phyloP scores from a whole-genome alignment of 2,329 filamentous ascomycete genomes.

The Colletotrichum sojae region DNA sequence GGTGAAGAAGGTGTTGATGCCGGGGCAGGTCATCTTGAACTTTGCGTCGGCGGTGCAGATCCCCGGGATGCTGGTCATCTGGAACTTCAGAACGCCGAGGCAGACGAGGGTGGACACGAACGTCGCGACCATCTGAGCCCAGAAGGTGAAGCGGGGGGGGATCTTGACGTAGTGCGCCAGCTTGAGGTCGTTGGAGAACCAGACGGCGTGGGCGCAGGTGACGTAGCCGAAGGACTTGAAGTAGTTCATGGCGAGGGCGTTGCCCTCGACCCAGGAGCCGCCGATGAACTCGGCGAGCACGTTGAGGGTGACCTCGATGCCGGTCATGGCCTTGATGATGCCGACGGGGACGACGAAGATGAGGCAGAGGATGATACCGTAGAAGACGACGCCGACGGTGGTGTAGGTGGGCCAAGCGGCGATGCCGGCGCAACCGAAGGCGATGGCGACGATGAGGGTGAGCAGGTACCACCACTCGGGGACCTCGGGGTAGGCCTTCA shows the following conservation, averaged over 20 bases:
- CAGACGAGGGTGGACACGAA: slow-evolving; percentile 67
- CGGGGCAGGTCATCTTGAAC: slow-evolving; percentile 55
- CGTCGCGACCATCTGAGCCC: slow-evolving; percentile 70
- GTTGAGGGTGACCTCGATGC: slow-evolving; percentile 66
- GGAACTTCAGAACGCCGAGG: slow-evolving; percentile 64
- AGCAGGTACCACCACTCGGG: slow-evolving; percentile 70
- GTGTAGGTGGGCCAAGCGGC: slow-evolving; percentile 66
- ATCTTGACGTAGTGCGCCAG: slow-evolving; percentile 73
- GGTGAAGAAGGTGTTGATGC: slow-evolving; percentile 57
- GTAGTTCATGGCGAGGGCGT: slow-evolving; percentile 67
- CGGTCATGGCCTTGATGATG: slow-evolving; percentile 68
- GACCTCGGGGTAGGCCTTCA: slow-evolving; percentile 61
- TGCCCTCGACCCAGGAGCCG: slow-evolving; percentile 64
- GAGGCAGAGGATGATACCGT: slow-evolving; percentile 63
- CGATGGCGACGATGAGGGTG: slow-evolving; percentile 59
- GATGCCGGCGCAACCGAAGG: slow-evolving; percentile 62
- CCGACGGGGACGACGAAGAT: slow-evolving; percentile 67
- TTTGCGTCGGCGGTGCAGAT: slow-evolving; percentile 55
- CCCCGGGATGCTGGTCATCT: slow-evolving; percentile 52
- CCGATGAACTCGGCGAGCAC: slow-evolving; percentile 69
- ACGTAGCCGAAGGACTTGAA: slow-evolving; percentile 66
- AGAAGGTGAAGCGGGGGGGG: slow-evolving; percentile 72
- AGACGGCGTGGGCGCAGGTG: slow-evolving; percentile 44
- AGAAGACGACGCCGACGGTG: slow-evolving; percentile 65
- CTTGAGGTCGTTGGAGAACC: slow-evolving; percentile 55